Evolutionary conservation across 805 yeast genomes (phyloP).

Genomic region (Zygoascus flipseniorum): DNA sequence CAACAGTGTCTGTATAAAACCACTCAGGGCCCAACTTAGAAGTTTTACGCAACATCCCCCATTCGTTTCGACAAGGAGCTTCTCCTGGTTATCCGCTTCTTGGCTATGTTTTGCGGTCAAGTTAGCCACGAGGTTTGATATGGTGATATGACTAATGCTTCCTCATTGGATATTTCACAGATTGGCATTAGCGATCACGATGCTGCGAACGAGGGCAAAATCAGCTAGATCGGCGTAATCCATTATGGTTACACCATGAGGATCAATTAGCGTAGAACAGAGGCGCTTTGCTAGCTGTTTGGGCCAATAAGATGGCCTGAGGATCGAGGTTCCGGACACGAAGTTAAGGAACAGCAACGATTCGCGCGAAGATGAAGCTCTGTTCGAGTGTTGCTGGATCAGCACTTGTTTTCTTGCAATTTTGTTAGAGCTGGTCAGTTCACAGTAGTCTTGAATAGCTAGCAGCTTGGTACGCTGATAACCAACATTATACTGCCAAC

Average conservation of each 20-base stretch:
- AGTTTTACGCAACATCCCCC: no score
- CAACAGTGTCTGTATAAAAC: no score
- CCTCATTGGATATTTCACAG: no score
- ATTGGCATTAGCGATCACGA: conserved; percentile 27
- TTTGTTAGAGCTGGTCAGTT: conserved; percentile 43
- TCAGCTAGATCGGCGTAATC: conserved; percentile 57
- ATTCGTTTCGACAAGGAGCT: no score
- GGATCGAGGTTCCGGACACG: conserved; percentile 58
- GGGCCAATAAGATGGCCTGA: conserved; percentile 71
- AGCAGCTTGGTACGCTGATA: conserved; percentile 55
- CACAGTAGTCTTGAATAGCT: conserved; percentile 70
- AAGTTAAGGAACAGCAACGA: conserved; percentile 61
- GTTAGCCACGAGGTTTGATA: no score
- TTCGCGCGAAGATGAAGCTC: conserved; percentile 29
- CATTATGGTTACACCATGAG: conserved; percentile 56
- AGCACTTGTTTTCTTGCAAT: conserved; percentile 48
- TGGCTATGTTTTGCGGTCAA: no score
- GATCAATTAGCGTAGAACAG: conserved; percentile 34
- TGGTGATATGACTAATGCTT: no score
- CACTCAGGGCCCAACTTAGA: no score
- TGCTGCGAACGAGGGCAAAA: conserved; percentile 46
- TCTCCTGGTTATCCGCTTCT: no score
- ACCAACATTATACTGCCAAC: conserved; percentile 59
- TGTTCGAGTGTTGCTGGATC: conserved; percentile 45
- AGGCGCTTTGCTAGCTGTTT: conserved; percentile 47